phyloP scores from a whole-genome alignment of 176 grass and related monocot species.

The Olyra latifolia region DNA sequence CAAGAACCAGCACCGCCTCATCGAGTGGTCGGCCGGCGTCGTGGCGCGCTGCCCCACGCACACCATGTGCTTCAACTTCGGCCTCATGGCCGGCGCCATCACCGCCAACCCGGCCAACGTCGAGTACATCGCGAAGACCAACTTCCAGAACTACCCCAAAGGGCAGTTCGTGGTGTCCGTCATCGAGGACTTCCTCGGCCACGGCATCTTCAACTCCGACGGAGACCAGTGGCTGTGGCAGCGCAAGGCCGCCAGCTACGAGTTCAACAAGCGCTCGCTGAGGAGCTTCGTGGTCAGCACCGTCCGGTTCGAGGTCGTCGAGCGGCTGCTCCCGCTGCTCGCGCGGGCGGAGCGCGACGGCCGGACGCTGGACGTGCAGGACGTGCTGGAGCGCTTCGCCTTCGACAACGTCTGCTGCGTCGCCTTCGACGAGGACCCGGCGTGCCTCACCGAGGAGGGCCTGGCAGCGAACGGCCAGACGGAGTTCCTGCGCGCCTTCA shows the following conservation, averaged over 20 bases:
- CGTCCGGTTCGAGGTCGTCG: conserved; percentile 37
- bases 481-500: conserved; percentile 50
- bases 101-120: conserved; percentile 61
- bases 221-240: conserved; percentile 67
- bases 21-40: conserved; percentile 53
- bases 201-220: conserved; percentile 76
- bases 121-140: conserved; percentile 57
- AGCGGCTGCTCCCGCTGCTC: conserved; percentile 55
- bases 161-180: conserved; percentile 32
- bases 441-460: conserved; percentile 40
- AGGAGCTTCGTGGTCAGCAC: conserved; percentile 37
- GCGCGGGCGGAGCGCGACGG: not conserved
- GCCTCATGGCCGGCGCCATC: conserved; percentile 40
- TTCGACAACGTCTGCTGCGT: conserved; percentile 74
- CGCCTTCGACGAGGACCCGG: conserved; percentile 59
- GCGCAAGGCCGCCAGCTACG: conserved; percentile 62
- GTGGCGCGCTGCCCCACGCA: conserved; percentile 41
- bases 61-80: conserved; percentile 53
- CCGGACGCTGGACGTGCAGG: conserved; percentile 50
- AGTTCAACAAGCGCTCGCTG: conserved; percentile 61
- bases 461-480: not conserved
- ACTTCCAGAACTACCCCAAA: conserved; percentile 66
- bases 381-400: conserved; percentile 66
- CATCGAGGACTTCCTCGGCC: conserved; percentile 65
- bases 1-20: conserved; percentile 49